Base-by-base conservation (phyloP, 2,329 filamentous ascomycete genomes). In the Biscogniauxia sp. region DNA sequence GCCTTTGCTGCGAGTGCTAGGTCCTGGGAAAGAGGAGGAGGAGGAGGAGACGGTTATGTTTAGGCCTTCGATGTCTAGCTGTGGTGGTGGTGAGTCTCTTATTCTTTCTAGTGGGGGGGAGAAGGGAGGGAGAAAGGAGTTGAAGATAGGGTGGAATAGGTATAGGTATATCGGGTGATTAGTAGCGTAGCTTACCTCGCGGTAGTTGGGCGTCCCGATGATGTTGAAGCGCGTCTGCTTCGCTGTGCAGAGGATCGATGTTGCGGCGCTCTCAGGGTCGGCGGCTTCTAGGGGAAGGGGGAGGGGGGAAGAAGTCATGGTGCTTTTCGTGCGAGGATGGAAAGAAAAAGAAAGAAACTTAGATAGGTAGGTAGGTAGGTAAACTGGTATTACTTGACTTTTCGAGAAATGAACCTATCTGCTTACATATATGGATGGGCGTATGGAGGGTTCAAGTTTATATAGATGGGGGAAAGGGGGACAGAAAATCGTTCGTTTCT, bases 21-120 rank as follows among this genome's bases (percentile, higher is more conserved):
- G 23, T 5, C 23, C 69, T 67, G 2, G 61, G 56, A 1, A 66
- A 49, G 84, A 80, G 0, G 80, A 80, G 53, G 2, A 61, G 56
- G 1, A 66, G 50, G 84, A 80, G 0, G 80, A 80, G 53, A 93
- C 84, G 1, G 84, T 83, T 62, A 93, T 89, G 60, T 81, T 86
- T n/a, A 94, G 80, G 53, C 89, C 89, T 64, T 91, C 88, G 51
- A 93, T 83, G 62, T 90, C 87, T 56, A 91, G 80, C 87, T 41
- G n/a, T 32, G 28, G 15, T 41, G 17, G 23, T 23, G 23, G 23
- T 23, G 23, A 23, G 23, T 5, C 5, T 23, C 5, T 23, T 23
- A 5, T 23, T n/a, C 5, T 37, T 55, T 26, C 2, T 23, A 17
- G 15, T 17, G 15, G 50, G 15, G 25, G 11, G 19, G 17, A 41